Evolutionary conservation across 2,329 filamentous ascomycete genomes (phyloP), one percentile per base, ranked within the genome.

Genomic region (Ophiostoma tasmaniense): DNA sequence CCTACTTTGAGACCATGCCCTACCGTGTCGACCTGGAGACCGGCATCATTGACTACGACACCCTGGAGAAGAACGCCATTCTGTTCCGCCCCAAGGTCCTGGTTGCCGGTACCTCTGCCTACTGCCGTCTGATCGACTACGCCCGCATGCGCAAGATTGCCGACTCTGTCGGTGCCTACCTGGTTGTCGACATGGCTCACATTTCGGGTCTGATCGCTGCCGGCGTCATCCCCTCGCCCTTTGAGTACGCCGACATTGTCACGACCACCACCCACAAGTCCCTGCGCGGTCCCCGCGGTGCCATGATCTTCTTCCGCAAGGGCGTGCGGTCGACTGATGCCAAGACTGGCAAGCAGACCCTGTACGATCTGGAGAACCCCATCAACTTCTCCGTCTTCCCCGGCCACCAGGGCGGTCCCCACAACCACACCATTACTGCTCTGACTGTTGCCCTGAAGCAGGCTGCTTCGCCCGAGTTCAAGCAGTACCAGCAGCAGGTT

Each of bases 231-330:
- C 92, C 93, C 72, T 93, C 92, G 66, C 95, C 95, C 62, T 99
- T 99, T 83, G 84, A 88, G 73, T 84, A 96, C 80, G 94, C 95
- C 74, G 95, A 99, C 78, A 90, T 99, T 70, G 95, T 99, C 75
- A 99, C 95, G 72, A 99, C 95, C 72, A 99, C 95, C 72, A 99
- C 95, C 64, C 95, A 99, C 89, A 99, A 99, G 87, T 97, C 93
- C 69, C 90, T 99, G 75, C 93, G 95, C 81, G 95, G 95, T 71
- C 95, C 95, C 71, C 92, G 95, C 79, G 95, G 95, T 77, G 95
- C 95, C 78, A 99, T 99, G 95, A 99, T 99, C 83, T 99, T 99
- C 88, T 99, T 93, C 89, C 92, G 95, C 81, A 97, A 96, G 85
- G 95, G 95, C 73, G 89, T 97, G 71, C 91, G 94, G 77, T 92